Base-by-base conservation (phyloP, 345 rosid species). In the Gossypium anomalum region DNA sequence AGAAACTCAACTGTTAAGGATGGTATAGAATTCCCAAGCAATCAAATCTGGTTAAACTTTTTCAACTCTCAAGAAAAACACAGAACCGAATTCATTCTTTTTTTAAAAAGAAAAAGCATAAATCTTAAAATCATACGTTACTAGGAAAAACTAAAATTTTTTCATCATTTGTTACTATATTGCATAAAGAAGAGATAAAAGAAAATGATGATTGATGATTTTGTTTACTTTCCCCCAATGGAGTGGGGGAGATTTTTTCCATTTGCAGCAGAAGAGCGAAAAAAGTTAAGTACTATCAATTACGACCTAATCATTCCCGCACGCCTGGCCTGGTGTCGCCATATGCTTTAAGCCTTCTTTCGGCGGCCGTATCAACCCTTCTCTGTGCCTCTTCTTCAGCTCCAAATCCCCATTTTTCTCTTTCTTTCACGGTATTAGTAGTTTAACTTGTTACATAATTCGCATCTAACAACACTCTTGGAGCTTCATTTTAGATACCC, bases 221-320 rank as follows among this genome's bases (percentile, higher is more conserved):
- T 75, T 57, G 62, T 53, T 75, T 80, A 56, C 17, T 78, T 81
- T 72, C 52, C 25, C 49, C 60, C 58, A 75, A 59, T 55, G 81
- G 72, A 75, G 48, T 70, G 67, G 70, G 53, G 49, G 67, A 15
- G 38, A 59, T 53, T 43, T 38, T 58, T 59, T 34, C 27, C 76
- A 73, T 73, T 79, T 79, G 82, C 85, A 84, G 75, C 69, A 65
- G 74, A 22, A 73, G 65, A 79, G 56, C n/a, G 29, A 66, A 66
- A 20, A 56, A 76, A 10, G 3, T 13, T 9, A 43, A 25, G 25
- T 17, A 9, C 66, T 61, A 58, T 55, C 82, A 78, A 85, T 83
- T 81, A 85, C 84, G 71, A 83, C 75, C 84, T 77, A 79, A 85
- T 83, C 86, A 87, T 85, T 83, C 80, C 85, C 85, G 71, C 87